phyloP scores from a whole-genome alignment of 768 basidiomycete genomes.

The Pleurotus tuber-regium region DNA sequence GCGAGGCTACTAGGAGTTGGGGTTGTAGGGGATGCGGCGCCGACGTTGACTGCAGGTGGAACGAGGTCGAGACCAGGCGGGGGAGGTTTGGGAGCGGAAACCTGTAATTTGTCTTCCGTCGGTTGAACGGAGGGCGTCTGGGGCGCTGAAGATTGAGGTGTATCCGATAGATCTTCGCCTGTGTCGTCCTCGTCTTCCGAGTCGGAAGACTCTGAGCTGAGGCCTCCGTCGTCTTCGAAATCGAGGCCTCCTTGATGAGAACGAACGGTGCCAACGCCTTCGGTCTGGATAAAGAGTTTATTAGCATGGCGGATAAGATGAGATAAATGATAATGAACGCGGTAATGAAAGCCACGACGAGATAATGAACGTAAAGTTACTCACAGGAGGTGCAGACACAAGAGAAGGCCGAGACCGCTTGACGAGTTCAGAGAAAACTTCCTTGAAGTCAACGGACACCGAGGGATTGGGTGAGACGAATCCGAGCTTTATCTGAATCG shows the following conservation, averaged over 20 bases:
- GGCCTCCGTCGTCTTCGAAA: conserved; percentile 77
- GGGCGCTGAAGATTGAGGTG: conserved; percentile 16
- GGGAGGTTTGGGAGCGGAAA: background rate
- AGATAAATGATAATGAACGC: background rate
- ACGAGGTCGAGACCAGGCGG: conserved; percentile 8
- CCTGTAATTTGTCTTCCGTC: background rate
- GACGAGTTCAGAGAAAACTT: conserved; percentile 60
- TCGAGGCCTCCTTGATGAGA: conserved; percentile 53
- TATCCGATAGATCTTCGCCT: conserved; percentile 27
- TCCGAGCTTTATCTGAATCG: conserved; percentile 44
- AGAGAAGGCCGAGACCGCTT: conserved; percentile 64
- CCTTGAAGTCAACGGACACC: conserved; percentile 50
- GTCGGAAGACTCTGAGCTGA: conserved; percentile 44
- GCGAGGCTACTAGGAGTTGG: background rate
- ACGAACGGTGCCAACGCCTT: conserved; percentile 82
- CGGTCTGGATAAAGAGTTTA: conserved; percentile 55
- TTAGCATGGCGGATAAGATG: background rate
- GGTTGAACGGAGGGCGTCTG: background rate
- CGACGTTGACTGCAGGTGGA: conserved; percentile 4
- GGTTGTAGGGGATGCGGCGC: background rate
- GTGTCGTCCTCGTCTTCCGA: conserved; percentile 34
- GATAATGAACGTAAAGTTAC: conserved; percentile 25
- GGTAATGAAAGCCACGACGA: background rate
- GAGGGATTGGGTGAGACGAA: conserved; percentile 44
- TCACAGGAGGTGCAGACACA: conserved; percentile 75